Evolutionary conservation across 2,329 filamentous ascomycete species (phyloP).

Genomic region (Annulohypoxylon truncatum): DNA sequence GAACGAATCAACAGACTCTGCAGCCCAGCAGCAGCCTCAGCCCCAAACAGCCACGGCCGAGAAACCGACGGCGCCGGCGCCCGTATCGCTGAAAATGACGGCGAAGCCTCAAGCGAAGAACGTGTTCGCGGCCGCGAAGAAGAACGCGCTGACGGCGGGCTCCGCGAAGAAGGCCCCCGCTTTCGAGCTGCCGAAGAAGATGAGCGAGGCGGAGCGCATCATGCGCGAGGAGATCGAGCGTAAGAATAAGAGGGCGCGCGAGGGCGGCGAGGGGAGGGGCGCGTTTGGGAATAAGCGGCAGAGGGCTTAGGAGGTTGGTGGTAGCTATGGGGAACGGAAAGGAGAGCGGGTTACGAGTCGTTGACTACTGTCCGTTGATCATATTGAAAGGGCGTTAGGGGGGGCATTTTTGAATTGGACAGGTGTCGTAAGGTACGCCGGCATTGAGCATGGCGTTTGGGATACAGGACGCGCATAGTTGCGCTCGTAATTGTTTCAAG

Average conservation of each 20-base stretch:
- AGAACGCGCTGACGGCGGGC: slow-evolving; percentile 71
- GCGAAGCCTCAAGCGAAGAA: slow-evolving; percentile 78
- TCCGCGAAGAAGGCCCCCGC: slow-evolving; percentile 71
- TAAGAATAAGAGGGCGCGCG: slow-evolving; percentile 71
- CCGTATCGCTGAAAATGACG: slow-evolving; percentile 73
- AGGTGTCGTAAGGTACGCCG: background rate
- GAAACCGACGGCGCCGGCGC: slow-evolving; percentile 52
- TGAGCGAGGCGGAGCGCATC: slow-evolving; percentile 88
- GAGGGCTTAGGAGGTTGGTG: slow-evolving; percentile 50
- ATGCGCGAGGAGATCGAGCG: slow-evolving; percentile 87
- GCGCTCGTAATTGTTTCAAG: no score
- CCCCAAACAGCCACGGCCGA: slow-evolving; percentile 26
- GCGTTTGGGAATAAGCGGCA: slow-evolving; percentile 65
- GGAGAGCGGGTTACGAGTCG: background rate
- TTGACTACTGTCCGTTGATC: background rate
- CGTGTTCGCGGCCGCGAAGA: slow-evolving; percentile 75
- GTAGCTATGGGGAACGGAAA: background rate
- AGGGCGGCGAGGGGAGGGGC: slow-evolving; percentile 56
- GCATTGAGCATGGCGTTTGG: slow-evolving; percentile 26
- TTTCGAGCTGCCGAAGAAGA: slow-evolving; percentile 77
- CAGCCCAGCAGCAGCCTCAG: slow-evolving; percentile 2
- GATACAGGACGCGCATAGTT: background rate
- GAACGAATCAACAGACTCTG: slow-evolving; percentile 34
- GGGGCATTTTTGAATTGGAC: slow-evolving; percentile 36
- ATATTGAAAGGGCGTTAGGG: slow-evolving; percentile 44